Evolutionary conservation across 805 yeast species (phyloP).

Genomic region (Ogataea nitratoaversa): DNA sequence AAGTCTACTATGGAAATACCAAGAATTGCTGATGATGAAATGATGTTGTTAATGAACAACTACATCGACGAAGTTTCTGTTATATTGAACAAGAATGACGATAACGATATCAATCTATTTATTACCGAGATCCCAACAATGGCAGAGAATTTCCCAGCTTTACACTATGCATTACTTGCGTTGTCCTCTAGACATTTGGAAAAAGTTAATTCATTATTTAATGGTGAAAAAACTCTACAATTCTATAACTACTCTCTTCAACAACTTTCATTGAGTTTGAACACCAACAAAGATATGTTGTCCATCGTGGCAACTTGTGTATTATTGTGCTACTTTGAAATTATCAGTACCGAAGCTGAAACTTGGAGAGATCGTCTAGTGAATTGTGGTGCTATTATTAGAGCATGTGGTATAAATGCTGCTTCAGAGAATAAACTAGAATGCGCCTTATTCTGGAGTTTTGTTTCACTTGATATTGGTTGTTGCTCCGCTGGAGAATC

Average conservation of each 20-base stretch:
- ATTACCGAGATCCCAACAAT: slow-evolving; percentile 32
- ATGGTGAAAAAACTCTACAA: slow-evolving; percentile 26
- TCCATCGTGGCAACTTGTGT: slow-evolving; percentile 35
- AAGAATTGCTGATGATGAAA: slow-evolving; percentile 30
- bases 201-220: slow-evolving; percentile 13
- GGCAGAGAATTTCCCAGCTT: slow-evolving; percentile 32
- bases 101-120: slow-evolving; percentile 30
- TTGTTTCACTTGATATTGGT: slow-evolving; percentile 38
- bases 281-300: slow-evolving; percentile 26
- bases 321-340: slow-evolving; percentile 38
- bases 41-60: slow-evolving; percentile 28
- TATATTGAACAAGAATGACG: slow-evolving; percentile 15
- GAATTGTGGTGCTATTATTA: slow-evolving; percentile 36
- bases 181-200: slow-evolving; percentile 27
- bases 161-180: slow-evolving; percentile 26
- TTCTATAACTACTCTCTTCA: slow-evolving; percentile 28
- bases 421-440: slow-evolving; percentile 31
- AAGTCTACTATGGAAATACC: slow-evolving; percentile 21
- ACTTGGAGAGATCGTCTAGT: slow-evolving; percentile 37
- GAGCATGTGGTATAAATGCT: slow-evolving; percentile 36
- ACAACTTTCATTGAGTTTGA: slow-evolving; percentile 33
- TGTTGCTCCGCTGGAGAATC: slow-evolving; percentile 29
- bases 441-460: slow-evolving; percentile 41
- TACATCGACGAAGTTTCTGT: slow-evolving; percentile 36
- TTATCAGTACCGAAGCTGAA: slow-evolving; percentile 36